Evolutionary conservation across 768 basidiomycete genomes (phyloP), one percentile per base, ranked within the genome.

Genomic region (Leccinum variicolor): DNA sequence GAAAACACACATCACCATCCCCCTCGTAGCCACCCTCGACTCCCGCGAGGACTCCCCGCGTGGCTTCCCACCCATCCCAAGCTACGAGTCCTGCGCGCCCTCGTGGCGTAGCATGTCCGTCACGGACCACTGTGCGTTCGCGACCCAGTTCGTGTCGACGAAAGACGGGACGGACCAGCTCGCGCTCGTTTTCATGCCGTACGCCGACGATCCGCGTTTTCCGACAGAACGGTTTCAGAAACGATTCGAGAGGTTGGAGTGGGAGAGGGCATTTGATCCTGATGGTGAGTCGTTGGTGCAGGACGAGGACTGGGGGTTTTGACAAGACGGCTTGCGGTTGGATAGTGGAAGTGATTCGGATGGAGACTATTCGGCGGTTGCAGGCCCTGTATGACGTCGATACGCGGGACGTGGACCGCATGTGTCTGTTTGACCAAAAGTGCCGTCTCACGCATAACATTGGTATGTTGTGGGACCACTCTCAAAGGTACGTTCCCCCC

Each of bases 61-160:
- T 36, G 34, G 34, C 34, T 36, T 36, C 15, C 34, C 34, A 15
- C 34, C 73, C 4, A 69, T 74, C 36, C 69, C 74, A 0, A 43
- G 55, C 1, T 84, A 84, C 58, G 77, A 79, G 15, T 71, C 71
- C n/a, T 84, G 83, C 60, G 72, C 83, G 0, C 77, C 83, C 0
- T 57, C 67, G 1, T 73, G 74, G 1, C 64, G 67, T 17, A 82
- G 72, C 56, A 59, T 75, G 45, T 19, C 54, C 15, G 33, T 60
- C 7, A 36, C 36, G 8, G 15, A 36, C 7, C 17, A 36, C 36
- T 36, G 15, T 36, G 36, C 36, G 36, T 36, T 36, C 36, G 36
- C 36, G 36, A 36, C 36, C 36, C 17, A 17, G 7, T 36, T 9
- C 36, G 36, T 36, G 17, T 36, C 36, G 36, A 17, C 36, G 17